Evolutionary conservation across 2,329 filamentous ascomycete species (phyloP), one percentile per base, ranked within the genome.

Genomic region (Neofusicoccum cordaticola): DNA sequence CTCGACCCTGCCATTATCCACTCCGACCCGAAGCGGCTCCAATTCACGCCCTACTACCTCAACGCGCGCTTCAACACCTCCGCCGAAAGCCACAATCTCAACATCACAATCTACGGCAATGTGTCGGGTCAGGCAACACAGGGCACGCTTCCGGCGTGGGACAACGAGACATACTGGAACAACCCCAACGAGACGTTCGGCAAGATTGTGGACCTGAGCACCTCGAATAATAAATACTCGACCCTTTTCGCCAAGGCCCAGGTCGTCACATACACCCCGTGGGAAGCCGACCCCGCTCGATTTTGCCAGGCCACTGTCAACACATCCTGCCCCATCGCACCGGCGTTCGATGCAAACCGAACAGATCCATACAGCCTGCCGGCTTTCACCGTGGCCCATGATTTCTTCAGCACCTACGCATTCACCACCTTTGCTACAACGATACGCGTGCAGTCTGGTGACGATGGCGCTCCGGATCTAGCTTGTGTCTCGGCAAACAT

Each of bases 21-120:
- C 66, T 83, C 84, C 51, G 72, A 82, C 8, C 85, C 89, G 13
- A 77, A 80, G 41, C 84, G 84, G 67, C 84, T 98, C 37, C 93
- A 97, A 80, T 97, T 94, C 81, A 82, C 87, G 12, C 93, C 95
- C 2, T 77, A 89, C 41, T 88, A 85, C 69, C 86, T 95, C 65
- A 88, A 91, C 71, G 94, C 91, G 64, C 79, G 80, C 19, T 96
- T 96, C 80, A 85, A 92, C 71, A 83, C 85, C 34, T 76, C 80
- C 13, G 79, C 85, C 67, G 75, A 85, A 4, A 83, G 80, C 58
- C 87, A 93, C 73, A 86, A 84, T 45, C 82, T 99, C 56, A 87
- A 86, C 67, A 81, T 97, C 63, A 95, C 88, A 1, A 85, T 97
- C 52, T 98, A 92, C 81, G 94, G 93, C 60, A 97, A 98, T 77